Evolutionary conservation across 2,329 filamentous ascomycete species (phyloP).

Genomic region (Nemania sp.): DNA sequence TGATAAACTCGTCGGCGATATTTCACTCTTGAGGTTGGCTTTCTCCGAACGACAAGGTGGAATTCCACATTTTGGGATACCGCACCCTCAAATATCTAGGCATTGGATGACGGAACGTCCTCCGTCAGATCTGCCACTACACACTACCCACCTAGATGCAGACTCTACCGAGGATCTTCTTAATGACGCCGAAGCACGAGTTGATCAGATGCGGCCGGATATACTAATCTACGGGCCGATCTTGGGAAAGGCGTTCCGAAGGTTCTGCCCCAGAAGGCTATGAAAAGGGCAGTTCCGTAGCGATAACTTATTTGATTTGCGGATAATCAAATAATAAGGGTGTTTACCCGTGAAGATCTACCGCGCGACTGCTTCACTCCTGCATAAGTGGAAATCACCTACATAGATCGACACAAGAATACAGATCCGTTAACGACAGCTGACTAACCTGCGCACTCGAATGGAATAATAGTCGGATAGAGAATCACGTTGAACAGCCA

Average conservation of each 20-base stretch:
- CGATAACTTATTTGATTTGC: slow-evolving; percentile 8
- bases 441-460: background rate
- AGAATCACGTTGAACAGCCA: background rate
- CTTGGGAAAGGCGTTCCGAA: slow-evolving; percentile 4
- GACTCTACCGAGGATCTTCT: background rate
- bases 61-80: background rate
- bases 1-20: background rate
- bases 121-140: background rate
- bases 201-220: background rate
- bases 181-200: background rate
- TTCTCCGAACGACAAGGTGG: background rate
- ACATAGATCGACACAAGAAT: slow-evolving; percentile 14
- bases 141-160: background rate
- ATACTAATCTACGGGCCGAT: background rate
- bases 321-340: slow-evolving; percentile 13
- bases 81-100: background rate
- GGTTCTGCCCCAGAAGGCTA: background rate
- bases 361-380: slow-evolving; percentile 3
- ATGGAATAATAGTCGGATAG: background rate
- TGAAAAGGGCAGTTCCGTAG: background rate
- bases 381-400: background rate
- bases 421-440: background rate
- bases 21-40: background rate
- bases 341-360: slow-evolving; percentile 17
- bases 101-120: background rate